These are phyloP conservation scores for Glebionis coronaria DNA, from an alignment of 129 eudicot species.

Conservation along the genomic window DNA sequence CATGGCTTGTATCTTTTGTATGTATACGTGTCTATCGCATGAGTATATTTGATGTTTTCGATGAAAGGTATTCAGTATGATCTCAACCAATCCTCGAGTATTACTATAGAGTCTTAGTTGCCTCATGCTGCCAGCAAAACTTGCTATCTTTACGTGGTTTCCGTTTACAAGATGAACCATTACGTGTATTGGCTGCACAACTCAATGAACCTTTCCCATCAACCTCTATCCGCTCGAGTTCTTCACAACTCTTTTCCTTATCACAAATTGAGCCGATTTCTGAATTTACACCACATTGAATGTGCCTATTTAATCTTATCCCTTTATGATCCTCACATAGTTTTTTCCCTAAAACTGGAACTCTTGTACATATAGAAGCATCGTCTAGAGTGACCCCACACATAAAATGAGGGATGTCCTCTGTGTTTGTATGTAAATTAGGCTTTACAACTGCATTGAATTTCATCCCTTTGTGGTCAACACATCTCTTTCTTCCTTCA, in stretches of 20 bases:
- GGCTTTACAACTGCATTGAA: slow-evolving; percentile 34
- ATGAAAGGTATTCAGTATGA: slow-evolving; percentile 2
- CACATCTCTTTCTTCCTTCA: slow-evolving; percentile 74
- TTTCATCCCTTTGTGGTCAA: slow-evolving; percentile 79
- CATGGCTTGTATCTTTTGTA: slow-evolving; percentile 4
- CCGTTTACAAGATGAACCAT: slow-evolving; percentile 44
- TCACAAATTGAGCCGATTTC: slow-evolving; percentile 23
- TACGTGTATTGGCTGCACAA: slow-evolving; percentile 32
- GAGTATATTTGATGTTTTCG: not conserved
- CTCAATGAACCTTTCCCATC: slow-evolving; percentile 20
- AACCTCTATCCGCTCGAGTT: slow-evolving; percentile 34
- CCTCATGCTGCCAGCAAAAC: slow-evolving; percentile 54
- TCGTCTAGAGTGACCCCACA: slow-evolving; percentile 53
- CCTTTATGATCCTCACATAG: slow-evolving; percentile 46
- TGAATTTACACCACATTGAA: slow-evolving; percentile 21
- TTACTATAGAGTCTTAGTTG: slow-evolving; percentile 7
- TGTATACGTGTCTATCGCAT: slow-evolving; percentile 21
- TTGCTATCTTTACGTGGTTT: slow-evolving; percentile 35
- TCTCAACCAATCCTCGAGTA: not conserved
- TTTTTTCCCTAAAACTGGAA: slow-evolving; percentile 50
- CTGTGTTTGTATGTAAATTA: slow-evolving; percentile 17
- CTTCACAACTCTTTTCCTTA: slow-evolving; percentile 36
- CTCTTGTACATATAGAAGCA: slow-evolving; percentile 44
- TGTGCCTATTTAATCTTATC: slow-evolving; percentile 20
- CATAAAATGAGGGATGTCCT: slow-evolving; percentile 13